A percentile compares a stretch with the other conserved stretches of the same genome.
phyloP scores from a whole-genome alignment of 2,329 filamentous ascomycete genomes.

The Xylariaceae sp. region DNA sequence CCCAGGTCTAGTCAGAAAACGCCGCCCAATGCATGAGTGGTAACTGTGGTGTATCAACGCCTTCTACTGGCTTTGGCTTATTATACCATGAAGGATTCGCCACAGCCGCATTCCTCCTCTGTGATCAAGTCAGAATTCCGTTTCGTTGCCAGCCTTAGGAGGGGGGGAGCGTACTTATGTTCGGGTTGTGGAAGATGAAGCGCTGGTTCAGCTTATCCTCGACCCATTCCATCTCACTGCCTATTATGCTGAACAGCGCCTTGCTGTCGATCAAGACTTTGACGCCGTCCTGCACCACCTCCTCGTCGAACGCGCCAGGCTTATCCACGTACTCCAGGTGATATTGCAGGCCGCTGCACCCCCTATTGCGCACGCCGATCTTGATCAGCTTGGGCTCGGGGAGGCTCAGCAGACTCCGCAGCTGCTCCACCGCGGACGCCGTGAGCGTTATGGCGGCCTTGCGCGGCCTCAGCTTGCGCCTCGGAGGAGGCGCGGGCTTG shows the following conservation, averaged over 20 bases:
- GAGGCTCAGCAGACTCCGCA: slow-evolving; percentile 69
- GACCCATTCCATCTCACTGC: slow-evolving; percentile 98
- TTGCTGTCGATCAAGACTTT: slow-evolving; percentile 96
- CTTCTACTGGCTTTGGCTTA: not conserved
- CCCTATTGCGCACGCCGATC: slow-evolving; percentile 87
- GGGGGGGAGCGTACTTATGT: slow-evolving; percentile 74
- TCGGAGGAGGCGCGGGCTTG: slow-evolving; percentile 49
- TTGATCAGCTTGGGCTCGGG: slow-evolving; percentile 90
- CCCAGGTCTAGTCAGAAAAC: slow-evolving; percentile 12
- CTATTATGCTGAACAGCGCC: slow-evolving; percentile 94
- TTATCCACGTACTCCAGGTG: slow-evolving; percentile 93
- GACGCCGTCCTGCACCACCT: slow-evolving; percentile 91
- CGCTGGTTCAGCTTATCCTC: slow-evolving; percentile 89
- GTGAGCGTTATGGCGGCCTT: slow-evolving; percentile 91
- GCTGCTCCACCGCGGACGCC: slow-evolving; percentile 68
- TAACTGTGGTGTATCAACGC: slow-evolving; percentile 5
- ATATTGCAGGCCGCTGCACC: slow-evolving; percentile 90
- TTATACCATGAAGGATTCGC: slow-evolving; percentile 88
- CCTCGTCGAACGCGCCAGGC: slow-evolving; percentile 79
- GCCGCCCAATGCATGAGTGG: slow-evolving; percentile 20
- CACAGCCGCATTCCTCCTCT: slow-evolving; percentile 96
- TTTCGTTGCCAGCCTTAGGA: too few species aligned
- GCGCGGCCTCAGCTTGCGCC: slow-evolving; percentile 65
- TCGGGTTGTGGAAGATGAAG: slow-evolving; percentile 94
- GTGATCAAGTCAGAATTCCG: slow-evolving; percentile 26